Evolutionary conservation across 306 rosid species (phyloP).

Genomic region (Mimosa bimucronata): DNA sequence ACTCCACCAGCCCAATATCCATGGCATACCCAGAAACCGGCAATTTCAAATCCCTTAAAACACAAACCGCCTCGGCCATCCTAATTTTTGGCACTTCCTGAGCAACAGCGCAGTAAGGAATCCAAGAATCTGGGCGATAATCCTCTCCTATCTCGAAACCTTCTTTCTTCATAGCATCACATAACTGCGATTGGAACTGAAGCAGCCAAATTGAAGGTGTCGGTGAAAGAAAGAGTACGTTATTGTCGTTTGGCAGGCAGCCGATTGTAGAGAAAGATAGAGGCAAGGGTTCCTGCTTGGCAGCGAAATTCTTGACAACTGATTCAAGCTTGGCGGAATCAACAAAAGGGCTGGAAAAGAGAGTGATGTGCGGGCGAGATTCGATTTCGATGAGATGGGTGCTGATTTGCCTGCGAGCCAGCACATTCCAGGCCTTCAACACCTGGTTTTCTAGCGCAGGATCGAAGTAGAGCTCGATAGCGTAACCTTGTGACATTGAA

Average conservation of each 20-base stretch:
- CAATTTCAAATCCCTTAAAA: constrained; percentile 79
- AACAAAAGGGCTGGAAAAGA: constrained; percentile 62
- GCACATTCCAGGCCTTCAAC: constrained; percentile 90
- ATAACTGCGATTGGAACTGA: constrained; percentile 72
- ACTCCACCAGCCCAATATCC: constrained; percentile 82
- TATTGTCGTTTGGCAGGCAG: constrained; percentile 59
- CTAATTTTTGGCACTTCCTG: constrained; percentile 70
- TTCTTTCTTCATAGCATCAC: constrained; percentile 75
- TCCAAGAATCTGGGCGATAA: constrained; percentile 67
- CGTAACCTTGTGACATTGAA: constrained; percentile 80
- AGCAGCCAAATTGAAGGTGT: constrained; percentile 81
- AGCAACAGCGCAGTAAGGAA: constrained; percentile 83
- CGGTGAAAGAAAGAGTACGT: constrained; percentile 75
- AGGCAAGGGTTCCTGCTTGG: constrained; percentile 71
- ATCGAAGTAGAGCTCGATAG: constrained; percentile 91
- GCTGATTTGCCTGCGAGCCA: constrained; percentile 89
- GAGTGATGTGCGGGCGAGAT: constrained; percentile 97
- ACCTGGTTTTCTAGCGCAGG: constrained; percentile 96
- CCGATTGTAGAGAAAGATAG: constrained; percentile 74
- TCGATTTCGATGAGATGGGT: constrained; percentile 85
- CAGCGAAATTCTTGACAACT: constrained; percentile 53
- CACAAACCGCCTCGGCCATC: constrained; percentile 77
- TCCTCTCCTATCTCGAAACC: constrained; percentile 69
- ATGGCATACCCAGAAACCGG: constrained; percentile 89
- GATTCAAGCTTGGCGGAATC: constrained; percentile 71